Percentiles rank a stretch among this genome's conserved stretches.
Conservation (phyloP, 163 green algal genomes). For the Coccomyxa subellipsoidea region DNA sequence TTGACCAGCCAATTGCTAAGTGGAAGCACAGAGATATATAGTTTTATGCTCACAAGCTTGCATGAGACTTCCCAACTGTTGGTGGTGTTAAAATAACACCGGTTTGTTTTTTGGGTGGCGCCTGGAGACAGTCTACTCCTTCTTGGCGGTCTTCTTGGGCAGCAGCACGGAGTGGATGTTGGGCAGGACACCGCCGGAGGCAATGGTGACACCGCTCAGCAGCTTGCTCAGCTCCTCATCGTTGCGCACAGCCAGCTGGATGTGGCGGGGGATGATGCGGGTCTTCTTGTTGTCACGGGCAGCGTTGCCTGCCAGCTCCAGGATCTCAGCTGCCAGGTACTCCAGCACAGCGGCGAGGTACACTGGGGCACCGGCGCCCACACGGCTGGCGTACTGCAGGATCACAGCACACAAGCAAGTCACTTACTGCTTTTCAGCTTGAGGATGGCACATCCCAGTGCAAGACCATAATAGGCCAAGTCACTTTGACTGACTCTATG, state of each 20-base stretch:
- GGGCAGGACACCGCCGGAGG: slow-evolving; percentile 86
- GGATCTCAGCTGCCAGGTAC: slow-evolving; percentile 83
- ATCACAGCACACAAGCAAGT: not conserved
- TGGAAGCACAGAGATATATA: not conserved
- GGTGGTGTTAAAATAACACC: slow-evolving; percentile 13
- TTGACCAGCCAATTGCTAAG: too few species aligned
- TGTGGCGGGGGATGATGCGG: slow-evolving; percentile 88
- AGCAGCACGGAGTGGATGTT: slow-evolving; percentile 91
- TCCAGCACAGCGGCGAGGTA: slow-evolving; percentile 56
- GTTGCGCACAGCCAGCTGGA: slow-evolving; percentile 96
- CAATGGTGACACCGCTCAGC: slow-evolving; percentile 70
- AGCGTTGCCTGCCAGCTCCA: slow-evolving; percentile 88
- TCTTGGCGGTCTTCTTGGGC: slow-evolving; percentile 65
- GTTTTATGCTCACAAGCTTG: not conserved
- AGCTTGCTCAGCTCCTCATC: slow-evolving; percentile 98
- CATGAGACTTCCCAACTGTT: not conserved
- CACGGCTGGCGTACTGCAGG: slow-evolving; percentile 68
- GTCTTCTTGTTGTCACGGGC: slow-evolving; percentile 93
- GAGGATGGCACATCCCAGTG: too few species aligned
- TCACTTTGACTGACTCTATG: too few species aligned
- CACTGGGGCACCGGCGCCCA: slow-evolving; percentile 74
- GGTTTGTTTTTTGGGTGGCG: not conserved
- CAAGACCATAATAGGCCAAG: too few species aligned
- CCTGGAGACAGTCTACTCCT: not conserved
- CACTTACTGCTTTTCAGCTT: not conserved